Evolutionary conservation across 352 stramenopile species (phyloP), one percentile per base, ranked within the genome.

Genomic region (Phytophthora pinifolia): DNA sequence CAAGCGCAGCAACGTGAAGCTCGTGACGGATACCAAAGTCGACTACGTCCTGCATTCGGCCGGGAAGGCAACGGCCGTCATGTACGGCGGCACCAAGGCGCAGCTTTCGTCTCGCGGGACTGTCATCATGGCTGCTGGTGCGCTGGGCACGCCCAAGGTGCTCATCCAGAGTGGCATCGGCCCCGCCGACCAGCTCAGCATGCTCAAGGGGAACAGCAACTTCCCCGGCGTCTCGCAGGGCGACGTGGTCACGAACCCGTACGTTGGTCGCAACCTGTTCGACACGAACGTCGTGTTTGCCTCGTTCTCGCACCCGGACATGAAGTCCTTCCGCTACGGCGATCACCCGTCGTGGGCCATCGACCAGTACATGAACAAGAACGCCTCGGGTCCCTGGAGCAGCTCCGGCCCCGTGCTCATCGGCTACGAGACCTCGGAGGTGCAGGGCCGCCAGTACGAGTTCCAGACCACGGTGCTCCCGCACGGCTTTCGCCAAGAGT

Each of bases 111-210:
- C 46, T 1, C 71, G 75, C 8, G 78, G 72, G 13, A 76, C 83
- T 27, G 73, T 96, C 32, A 75, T 97, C 42, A 74, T 97, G 62
- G 73, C 63, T 39, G 76, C 78, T 1, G 86, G 86, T 10, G 74
- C 83, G 0, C 44, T 91, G 15, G 60, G 72, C 42, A 89, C 86
- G 8, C 87, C 89, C 13, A 89, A 95, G 59, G 67, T 97, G 15
- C 71, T 96, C 3, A 82, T 93, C 41, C 70, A 88, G 41, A 87
- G 66, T 54, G 86, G 83, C 30, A 82, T 96, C 36, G 86, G 85
- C n/a, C 78, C 79, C 14, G 31, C 46, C 13, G 63, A 78, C 27
- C 74, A 90, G 49, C 67, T 96, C 13, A 62, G 55, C 12, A 48
- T 76, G 65, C 67, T 86, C 6, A 67, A 70, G 35, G 35, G 54